Evolutionary conservation across 2,329 filamentous ascomycete species (phyloP), one percentile per base, ranked within the genome.

Genomic region (Trichoderma pleuroti): DNA sequence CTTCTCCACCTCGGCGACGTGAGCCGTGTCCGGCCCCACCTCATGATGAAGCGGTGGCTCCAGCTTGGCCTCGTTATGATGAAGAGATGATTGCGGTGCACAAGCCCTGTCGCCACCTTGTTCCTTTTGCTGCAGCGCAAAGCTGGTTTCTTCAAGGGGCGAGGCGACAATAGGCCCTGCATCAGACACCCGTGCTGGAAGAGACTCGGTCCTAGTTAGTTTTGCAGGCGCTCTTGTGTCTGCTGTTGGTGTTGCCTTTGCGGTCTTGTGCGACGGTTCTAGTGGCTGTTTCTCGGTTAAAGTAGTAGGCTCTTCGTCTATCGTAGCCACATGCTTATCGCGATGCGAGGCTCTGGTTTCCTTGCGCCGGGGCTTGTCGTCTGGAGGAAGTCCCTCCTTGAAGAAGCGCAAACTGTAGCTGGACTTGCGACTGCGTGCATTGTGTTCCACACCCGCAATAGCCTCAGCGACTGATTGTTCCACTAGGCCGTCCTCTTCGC

Each of bases 351-450:
- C 72, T 59, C 76, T 82, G 36, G 78, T 78, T 12, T 89, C 88
- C 73, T 83, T 86, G 74, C 84, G 86, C 74, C 86, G 87, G 54
- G 79, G 76, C 76, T 86, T 86, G 57, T 90, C 87, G 67, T 89
- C 86, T 4, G 79, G 77, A n/a, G 88, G 87, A 21, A 90, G 80
- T 39, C 88, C 89, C 78, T 91, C 88, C 72, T 88, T 89, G 82
- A 91, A 91, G 75, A 91, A 89, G 2, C 89, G 84, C 71, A 91
- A 81, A 73, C 88, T 90, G 78, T 91, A 89, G 75, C 88, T 91
- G 49, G 89, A 86, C 78, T 91, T 91, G 74, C 89, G 86, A 75
- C 89, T 92, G 67, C 89, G 86, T 59, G 86, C 86, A 76, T 87
- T 90, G 75, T 84, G 87, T 75, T 90, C 88, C n/a, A 86, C 81